These are phyloP conservation scores for Solanum ossicruentum DNA, from an alignment of 257 asterid genomes.

Conservation along the genomic window DNA sequence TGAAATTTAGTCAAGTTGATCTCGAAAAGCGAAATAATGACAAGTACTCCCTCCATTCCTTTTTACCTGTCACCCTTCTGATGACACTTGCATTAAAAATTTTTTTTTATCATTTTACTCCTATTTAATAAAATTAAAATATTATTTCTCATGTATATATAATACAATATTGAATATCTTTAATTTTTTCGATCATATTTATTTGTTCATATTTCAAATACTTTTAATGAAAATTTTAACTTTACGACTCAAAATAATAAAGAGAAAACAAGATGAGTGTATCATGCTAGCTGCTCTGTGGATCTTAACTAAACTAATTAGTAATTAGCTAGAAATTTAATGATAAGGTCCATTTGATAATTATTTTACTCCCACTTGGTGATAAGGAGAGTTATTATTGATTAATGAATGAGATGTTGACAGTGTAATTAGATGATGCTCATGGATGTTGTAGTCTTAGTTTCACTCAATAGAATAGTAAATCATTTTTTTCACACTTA, in stretches of 20 bases:
- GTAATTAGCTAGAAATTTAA: neutral
- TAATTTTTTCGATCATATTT: neutral
- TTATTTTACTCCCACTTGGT: neutral
- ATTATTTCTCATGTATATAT: too few relatives aligned
- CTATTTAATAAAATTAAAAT: too few relatives aligned
- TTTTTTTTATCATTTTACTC: too few relatives aligned
- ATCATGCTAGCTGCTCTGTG: neutral
- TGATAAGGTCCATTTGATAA: neutral
- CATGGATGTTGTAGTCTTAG: neutral
- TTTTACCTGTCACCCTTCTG: too few relatives aligned
- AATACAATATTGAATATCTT: too few relatives aligned
- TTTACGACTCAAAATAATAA: neutral
- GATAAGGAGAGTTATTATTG: neutral
- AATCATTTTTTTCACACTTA: too few relatives aligned
- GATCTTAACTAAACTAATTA: neutral
- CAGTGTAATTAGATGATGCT: neutral
- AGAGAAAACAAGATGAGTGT: neutral
- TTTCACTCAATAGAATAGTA: too few relatives aligned
- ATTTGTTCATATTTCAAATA: neutral
- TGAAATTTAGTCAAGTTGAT: too few relatives aligned
- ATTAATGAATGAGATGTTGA: neutral
- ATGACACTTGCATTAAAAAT: too few relatives aligned
- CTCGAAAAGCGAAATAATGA: too few relatives aligned
- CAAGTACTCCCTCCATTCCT: too few relatives aligned
- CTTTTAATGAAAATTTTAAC: fast-evolving